These are phyloP conservation scores for Dothideomycetes sp. DNA, from an alignment of 2,329 filamentous ascomycete species.

Conservation along the genomic window DNA sequence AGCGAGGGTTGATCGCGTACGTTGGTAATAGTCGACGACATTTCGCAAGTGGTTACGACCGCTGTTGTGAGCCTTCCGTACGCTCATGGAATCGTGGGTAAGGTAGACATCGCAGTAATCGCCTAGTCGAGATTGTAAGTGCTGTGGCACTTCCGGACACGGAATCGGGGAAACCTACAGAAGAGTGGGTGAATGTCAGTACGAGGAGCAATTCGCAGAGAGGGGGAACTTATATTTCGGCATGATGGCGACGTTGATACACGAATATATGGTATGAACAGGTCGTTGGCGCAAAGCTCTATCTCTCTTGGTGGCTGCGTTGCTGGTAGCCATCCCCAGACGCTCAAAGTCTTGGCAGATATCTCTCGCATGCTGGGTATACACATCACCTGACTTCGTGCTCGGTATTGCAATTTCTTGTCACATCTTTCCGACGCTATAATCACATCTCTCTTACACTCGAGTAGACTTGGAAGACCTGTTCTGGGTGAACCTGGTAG, in stretches of 20 bases:
- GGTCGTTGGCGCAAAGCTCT: slow-evolving; percentile 3
- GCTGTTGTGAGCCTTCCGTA: slow-evolving; percentile 96
- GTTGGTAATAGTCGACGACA: slow-evolving; percentile 97
- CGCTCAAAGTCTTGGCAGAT: no score
- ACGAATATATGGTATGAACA: not conserved
- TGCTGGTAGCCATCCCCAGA: slow-evolving; percentile 1
- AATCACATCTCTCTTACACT: not conserved
- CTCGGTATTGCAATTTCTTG: no score
- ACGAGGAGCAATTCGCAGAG: not conserved
- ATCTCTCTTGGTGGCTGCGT: slow-evolving; percentile 1
- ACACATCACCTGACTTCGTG: no score
- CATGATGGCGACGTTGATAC: slow-evolving; percentile 14
- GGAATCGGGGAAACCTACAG: slow-evolving; percentile 19
- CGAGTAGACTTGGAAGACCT: not conserved
- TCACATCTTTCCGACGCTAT: no score
- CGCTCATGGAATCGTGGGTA: slow-evolving; percentile 99
- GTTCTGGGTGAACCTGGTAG: no score
- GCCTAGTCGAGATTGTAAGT: no score
- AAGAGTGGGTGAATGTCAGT: slow-evolving; percentile 20
- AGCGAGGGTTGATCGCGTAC: slow-evolving; percentile 37
- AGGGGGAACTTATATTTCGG: slow-evolving; percentile 20
- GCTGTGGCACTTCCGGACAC: no score
- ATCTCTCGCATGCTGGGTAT: no score
- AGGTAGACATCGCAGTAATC: slow-evolving; percentile 99
- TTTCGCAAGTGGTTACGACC: slow-evolving; percentile 95